Percentiles rank a stretch among this genome's conserved stretches.
Evolutionary conservation across 306 rosid species (phyloP).

Genomic region (Ziziphus jujuba): DNA sequence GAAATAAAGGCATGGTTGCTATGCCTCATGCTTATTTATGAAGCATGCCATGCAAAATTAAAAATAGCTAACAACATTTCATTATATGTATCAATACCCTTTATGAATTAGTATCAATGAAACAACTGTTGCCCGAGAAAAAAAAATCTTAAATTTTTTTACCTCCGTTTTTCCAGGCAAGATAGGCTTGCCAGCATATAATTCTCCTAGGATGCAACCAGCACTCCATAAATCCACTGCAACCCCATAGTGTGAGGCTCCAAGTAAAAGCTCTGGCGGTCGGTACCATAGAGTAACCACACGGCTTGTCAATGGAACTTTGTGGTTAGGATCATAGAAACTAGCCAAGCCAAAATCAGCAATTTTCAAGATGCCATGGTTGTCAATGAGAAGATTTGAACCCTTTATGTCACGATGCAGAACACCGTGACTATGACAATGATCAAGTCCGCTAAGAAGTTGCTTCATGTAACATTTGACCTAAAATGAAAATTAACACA

Average conservation of each 20-base stretch:
- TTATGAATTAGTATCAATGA: background rate
- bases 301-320: constrained; percentile 75
- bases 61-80: background rate
- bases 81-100: background rate
- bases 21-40: background rate
- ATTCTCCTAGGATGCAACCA: constrained; percentile 94
- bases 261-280: constrained; percentile 95
- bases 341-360: constrained; percentile 97
- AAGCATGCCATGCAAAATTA: background rate
- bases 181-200: constrained; percentile 82
- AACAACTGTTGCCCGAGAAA: background rate
- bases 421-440: constrained; percentile 85
- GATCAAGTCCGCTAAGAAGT: constrained; percentile 84
- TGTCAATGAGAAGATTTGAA: constrained; percentile 85
- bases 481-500: constrained; percentile 34
- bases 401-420: constrained; percentile 99
- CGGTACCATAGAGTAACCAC: constrained; percentile 97
- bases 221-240: constrained; percentile 94
- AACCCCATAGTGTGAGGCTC: constrained; percentile 85
- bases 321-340: constrained; percentile 60
- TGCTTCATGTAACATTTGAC: constrained; percentile 91
- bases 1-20: background rate
- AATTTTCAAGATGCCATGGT: constrained; percentile 79
- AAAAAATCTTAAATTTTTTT: constrained; percentile 16
- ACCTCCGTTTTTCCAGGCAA: constrained; percentile 99